Base-by-base conservation (phyloP, 805 yeast species). In the Candida silvatica region DNA sequence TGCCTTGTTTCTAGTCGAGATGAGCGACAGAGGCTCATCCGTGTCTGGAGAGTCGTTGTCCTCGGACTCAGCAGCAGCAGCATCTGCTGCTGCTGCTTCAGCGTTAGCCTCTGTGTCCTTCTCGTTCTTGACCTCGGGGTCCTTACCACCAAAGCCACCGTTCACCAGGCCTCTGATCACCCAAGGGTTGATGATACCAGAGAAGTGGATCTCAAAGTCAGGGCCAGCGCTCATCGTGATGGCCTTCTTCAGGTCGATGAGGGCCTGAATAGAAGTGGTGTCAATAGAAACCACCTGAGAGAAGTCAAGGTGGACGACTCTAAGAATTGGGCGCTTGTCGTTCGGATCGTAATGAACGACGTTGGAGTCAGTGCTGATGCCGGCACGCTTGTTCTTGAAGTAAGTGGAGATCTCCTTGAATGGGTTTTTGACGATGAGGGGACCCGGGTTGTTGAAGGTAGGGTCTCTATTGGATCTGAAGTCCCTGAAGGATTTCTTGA, bases 391-490 rank as follows among this genome's bases (percentile, higher is more conserved):
- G 5, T 16, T 18, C 15, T 20, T 27, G 27, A 25, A 14, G 11
- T 26, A 20, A n/a, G 12, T 26, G 3, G 22, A 25, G 22, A 15
- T 20, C 18, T 24, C 36, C 20, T 27, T 33, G 37, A 29, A 36
- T 14, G 36, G 34, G 44, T 64, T 45, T 5, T 46, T 56, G 54
- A 64, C 58, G 30, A 49, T 54, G 41, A 68, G 59, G 27, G 69
- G 83, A 43, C 94, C 94, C 11, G 87, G 87, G 50, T 87, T 90
- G 53, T 87, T 87, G 95, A 96, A 88, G 15, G 95, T 80, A 79
- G 29, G 81, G 76, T 20, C 61, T 50, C 38, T 64, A 45, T 46
- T 64, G 51, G 37, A 47, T 56, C 33, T 52, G 20, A 87, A 87
- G 35, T 81, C 71, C 46, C 69, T 69, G 2, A 94, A 83, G 7